Base-by-base conservation (phyloP, 169 alveolate genomes). In the Eimeria praecox region DNA sequence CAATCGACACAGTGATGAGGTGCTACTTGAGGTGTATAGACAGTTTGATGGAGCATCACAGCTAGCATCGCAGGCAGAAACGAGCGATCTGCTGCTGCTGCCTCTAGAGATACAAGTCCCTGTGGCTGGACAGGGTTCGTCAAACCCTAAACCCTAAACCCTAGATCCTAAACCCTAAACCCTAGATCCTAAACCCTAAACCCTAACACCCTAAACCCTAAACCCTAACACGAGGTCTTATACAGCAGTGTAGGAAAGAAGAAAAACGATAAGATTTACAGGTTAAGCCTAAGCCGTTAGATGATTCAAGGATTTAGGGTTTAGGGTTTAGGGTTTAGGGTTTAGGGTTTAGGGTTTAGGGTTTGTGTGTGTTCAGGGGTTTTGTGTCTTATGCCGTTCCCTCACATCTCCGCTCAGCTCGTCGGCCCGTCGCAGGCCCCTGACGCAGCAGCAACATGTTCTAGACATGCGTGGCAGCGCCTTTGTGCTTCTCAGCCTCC, bases 401-500 rank as follows among this genome's bases (percentile, higher is more conserved):
- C 90, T 12, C 90, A 82, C 27, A 82, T 82, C 8, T 82, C 90
- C 14, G 90, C 90, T 42, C 90, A 82, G n/a, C 90, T 82, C 42
- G 90, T 82, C 27, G 90, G 90, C 27, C 90, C 90, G 16, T 82
- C 90, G 44, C 90, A 82, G 46, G 90, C 90, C 71, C 90, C 90
- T 8, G 90, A 82, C n/a, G 90, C 90, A 8, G 90, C 90, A n/a
- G 90, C 90, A 20, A 82, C 73, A 5, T 82, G 90, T n/a, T 8
- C 73, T 22, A 59, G 90, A n/a, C 90, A 82, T 38, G 90, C 90
- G n/a, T 82, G 90, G 90, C 90, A 82, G 90, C 66, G 90, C 10
- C 73, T 82, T 0, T 82, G 90, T 38, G 90, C 90, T n/a, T 71
- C 90, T n/a, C 71, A 73, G 0, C 44, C 90, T 52, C n/a, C 69